phyloP scores from a whole-genome alignment of 2,329 filamentous ascomycete genomes.

The Anisogramma anomala region DNA sequence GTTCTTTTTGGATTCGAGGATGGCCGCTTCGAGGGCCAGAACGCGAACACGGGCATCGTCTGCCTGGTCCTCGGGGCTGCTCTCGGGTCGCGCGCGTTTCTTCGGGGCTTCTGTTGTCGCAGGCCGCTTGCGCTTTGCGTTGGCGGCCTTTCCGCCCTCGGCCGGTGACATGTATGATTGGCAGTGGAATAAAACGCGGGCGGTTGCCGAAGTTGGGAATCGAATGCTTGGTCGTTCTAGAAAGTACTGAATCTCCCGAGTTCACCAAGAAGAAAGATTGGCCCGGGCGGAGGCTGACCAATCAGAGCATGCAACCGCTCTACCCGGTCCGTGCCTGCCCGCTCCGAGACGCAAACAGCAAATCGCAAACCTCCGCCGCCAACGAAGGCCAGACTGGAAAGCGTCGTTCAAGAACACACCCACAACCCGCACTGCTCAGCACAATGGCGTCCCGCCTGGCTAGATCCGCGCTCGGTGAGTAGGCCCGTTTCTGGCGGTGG shows the following conservation, averaged over 20 bases:
- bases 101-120: slow-evolving; percentile 31
- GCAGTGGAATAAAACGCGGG: background rate
- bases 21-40: slow-evolving; percentile 64
- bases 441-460: slow-evolving; percentile 97
- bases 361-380: no score
- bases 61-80: slow-evolving; percentile 33
- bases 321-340: no score
- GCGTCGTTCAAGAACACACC: no score
- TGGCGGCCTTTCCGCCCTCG: slow-evolving; percentile 23
- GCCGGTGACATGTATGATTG: slow-evolving; percentile 20
- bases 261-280: no score
- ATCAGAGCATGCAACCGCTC: background rate
- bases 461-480: slow-evolving; percentile 89
- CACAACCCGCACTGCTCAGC: slow-evolving; percentile 41
- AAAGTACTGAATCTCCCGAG: no score
- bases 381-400: no score
- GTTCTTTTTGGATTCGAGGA: slow-evolving; percentile 75
- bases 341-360: background rate
- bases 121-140: slow-evolving; percentile 44
- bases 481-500: slow-evolving; percentile 15
- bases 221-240: no score
- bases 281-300: slow-evolving; percentile 4
- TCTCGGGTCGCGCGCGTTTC: slow-evolving; percentile 41
- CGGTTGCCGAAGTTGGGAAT: no score
- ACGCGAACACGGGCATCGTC: slow-evolving; percentile 52